Base-by-base conservation (phyloP, 192 early-diverging fungal genomes). In the Spizellomyces punctatus region DNA sequence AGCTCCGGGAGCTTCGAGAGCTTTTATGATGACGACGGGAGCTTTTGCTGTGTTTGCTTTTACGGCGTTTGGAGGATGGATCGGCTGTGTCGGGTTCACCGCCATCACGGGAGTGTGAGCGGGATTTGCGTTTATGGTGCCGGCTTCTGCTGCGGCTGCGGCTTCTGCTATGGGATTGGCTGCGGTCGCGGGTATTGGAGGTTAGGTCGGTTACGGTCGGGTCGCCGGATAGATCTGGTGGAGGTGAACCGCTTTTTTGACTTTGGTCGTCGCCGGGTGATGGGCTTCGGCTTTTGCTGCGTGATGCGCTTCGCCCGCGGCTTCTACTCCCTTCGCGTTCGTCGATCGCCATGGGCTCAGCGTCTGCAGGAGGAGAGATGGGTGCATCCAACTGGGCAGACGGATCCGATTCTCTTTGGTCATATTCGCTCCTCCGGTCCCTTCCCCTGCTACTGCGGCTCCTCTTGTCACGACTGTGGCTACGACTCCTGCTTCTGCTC, bases 1-100 rank as follows among this genome's bases (percentile, higher is more conserved):
- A 12, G n/a, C 59, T 16, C n/a, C 59, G 17, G 22, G 59, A 61
- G n/a, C 59, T 61, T 12, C 22, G 16, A n/a, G 50, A 54, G 50
- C 50, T 54, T 4, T 54, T 54, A 4, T 54, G 50, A 4, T 54
- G 50, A 19, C 50, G 50, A 54, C 50, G 50, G 17, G 50, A 54
- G 50, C 50, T 54, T 54, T 19, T 12, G 50, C 50, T 12, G 14
- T 19, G 50, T 19, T 54, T 54, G 50, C 50, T 54, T 54, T 54
- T 19, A 54, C 14, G 12, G 50, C 17, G 50, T 19, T 19, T 54
- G 17, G 50, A 12, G 12, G 50, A 12, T 4, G 50, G 2, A 19
- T 54, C 50, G 17, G 12, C 17, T 54, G 50, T 54, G 0, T 12
- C 17, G 12, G 14, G 1, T 19, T n/a, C 12, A 2, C 1, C 50